These are phyloP conservation scores for Yamadazyma scolyti DNA, from an alignment of 805 yeast species.

Conservation along the genomic window DNA sequence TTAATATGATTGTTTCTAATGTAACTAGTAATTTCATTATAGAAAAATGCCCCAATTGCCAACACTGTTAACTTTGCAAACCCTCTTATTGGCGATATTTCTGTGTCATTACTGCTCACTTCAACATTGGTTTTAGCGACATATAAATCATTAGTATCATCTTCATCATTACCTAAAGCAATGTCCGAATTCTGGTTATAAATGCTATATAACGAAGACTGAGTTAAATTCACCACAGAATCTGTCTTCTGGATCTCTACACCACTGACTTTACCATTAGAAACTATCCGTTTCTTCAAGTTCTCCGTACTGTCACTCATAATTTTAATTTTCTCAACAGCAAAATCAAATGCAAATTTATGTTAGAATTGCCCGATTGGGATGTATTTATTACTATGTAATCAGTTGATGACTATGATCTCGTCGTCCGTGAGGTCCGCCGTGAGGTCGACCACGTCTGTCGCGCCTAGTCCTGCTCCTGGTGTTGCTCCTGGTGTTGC, in stretches of 20 bases:
- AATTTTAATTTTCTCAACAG: too few species aligned
- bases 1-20: conserved; percentile 48
- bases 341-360: too few species aligned
- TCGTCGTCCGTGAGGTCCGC: too few species aligned
- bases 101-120: too few species aligned
- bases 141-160: conserved; percentile 9
- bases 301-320: too few species aligned
- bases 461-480: too few species aligned
- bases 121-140: conserved; percentile 7
- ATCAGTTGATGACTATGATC: neutral
- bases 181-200: conserved; percentile 43
- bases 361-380: too few species aligned
- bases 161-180: conserved; percentile 29
- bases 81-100: conserved; percentile 1
- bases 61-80: conserved; percentile 20
- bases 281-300: conserved; percentile 3
- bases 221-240: conserved; percentile 46
- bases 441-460: too few species aligned
- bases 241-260: conserved; percentile 26
- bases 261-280: conserved; percentile 2
- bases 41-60: conserved; percentile 48
- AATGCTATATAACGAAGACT: conserved; percentile 48
- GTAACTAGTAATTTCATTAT: conserved; percentile 50
- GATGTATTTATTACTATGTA: too few species aligned
- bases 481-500: too few species aligned